Percentiles rank a stretch among this genome's conserved stretches.
Evolutionary conservation across 2,329 filamentous ascomycete species (phyloP).

Genomic region (Trichoderma simmonsii): DNA sequence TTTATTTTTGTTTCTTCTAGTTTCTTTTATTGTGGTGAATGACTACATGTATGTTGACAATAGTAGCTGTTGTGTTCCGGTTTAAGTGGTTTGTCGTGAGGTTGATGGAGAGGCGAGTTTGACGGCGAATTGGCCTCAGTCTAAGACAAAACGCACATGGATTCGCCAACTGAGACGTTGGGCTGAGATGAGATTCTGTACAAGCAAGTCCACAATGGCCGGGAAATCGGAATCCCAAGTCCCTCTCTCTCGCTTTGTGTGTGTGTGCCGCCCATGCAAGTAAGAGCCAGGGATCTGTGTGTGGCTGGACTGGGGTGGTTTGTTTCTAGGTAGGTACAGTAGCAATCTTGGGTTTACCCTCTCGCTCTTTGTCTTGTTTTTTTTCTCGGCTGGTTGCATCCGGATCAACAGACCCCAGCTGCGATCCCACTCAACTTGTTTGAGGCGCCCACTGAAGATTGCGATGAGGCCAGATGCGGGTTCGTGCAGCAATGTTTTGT

Average conservation of each 20-base stretch:
- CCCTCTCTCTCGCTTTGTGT: not conserved
- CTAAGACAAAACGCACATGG: not conserved
- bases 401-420: slow-evolving; percentile 9
- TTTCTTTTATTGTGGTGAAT: not conserved
- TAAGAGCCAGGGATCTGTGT: not conserved
- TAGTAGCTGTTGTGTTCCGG: not conserved
- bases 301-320: not conserved
- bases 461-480: not conserved
- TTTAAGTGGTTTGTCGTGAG: not conserved
- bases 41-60: not conserved
- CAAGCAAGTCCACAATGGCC: not conserved
- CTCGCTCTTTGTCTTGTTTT: not conserved
- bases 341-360: not conserved
- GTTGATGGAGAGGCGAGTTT: not conserved
- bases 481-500: not conserved
- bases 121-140: not conserved
- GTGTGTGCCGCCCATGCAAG: not conserved
- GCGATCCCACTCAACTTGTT: not conserved
- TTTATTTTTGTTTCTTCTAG: not conserved
- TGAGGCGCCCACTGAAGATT: slow-evolving; percentile 8
- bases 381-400: not conserved
- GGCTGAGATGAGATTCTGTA: not conserved
- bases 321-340: not conserved
- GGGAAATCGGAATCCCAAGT: not conserved
- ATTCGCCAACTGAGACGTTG: not conserved